These are phyloP conservation scores for Nicotiana paniculata DNA, from an alignment of 257 asterid genomes.

Conservation along the genomic window DNA sequence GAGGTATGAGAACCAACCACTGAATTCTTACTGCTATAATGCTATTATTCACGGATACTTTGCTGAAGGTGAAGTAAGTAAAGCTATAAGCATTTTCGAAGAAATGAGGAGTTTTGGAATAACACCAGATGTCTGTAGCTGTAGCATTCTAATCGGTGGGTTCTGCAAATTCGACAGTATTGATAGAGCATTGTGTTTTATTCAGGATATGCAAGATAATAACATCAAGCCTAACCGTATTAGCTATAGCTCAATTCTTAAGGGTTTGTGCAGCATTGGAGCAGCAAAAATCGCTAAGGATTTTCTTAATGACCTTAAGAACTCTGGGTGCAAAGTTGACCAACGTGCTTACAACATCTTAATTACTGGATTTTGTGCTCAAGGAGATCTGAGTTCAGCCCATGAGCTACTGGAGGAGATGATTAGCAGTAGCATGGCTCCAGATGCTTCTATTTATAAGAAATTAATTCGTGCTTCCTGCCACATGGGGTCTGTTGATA, in stretches of 20 bases:
- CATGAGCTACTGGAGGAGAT: slow-evolving; percentile 44
- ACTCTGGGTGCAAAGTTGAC: slow-evolving; percentile 39
- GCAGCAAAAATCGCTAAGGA: slow-evolving; percentile 17
- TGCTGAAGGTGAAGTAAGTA: slow-evolving; percentile 28
- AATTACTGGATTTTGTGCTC: slow-evolving; percentile 44
- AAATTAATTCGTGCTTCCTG: slow-evolving; percentile 40
- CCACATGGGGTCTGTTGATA: slow-evolving; percentile 28
- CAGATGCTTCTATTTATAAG: slow-evolving; percentile 26
- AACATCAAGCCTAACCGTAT: slow-evolving; percentile 35
- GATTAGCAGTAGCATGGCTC: slow-evolving; percentile 34
- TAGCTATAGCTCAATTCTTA: slow-evolving; percentile 43
- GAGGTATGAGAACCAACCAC: slow-evolving; percentile 23
- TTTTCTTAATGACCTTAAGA: slow-evolving; percentile 30
- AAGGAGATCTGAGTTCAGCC: slow-evolving; percentile 45
- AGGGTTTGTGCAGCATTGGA: slow-evolving; percentile 9
- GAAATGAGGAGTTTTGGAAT: slow-evolving; percentile 45
- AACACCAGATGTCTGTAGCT: slow-evolving; percentile 46
- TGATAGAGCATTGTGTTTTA: slow-evolving; percentile 28
- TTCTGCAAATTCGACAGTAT: slow-evolving; percentile 31
- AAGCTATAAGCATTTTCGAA: slow-evolving; percentile 31
- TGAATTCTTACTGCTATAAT: slow-evolving; percentile 54
- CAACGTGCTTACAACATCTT: slow-evolving; percentile 39
- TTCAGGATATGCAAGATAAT: slow-evolving; percentile 44
- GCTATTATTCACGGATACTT: slow-evolving; percentile 43
- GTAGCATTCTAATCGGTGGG: slow-evolving; percentile 51